phyloP scores from a whole-genome alignment of 345 rosid species.

The Odontarrhena argentea region DNA sequence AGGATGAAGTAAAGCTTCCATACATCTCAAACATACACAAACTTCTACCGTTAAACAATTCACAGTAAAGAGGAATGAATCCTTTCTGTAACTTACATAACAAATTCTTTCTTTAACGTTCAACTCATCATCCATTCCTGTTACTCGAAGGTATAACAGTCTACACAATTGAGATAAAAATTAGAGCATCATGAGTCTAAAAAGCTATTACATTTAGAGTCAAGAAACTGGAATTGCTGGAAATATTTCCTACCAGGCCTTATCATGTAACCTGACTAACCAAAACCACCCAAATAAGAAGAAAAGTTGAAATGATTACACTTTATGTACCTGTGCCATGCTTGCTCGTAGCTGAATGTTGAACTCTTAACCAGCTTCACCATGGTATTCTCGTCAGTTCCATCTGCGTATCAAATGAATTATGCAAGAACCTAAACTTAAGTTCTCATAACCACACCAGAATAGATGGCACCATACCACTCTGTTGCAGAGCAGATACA shows the following conservation, averaged over 20 bases:
- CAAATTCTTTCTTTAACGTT: slow-evolving; percentile 84
- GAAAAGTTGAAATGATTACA: neutral
- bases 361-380: slow-evolving; percentile 89
- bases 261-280: slow-evolving; percentile 5
- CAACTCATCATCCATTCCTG: slow-evolving; percentile 93
- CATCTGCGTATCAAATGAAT: slow-evolving; percentile 56
- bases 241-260: slow-evolving; percentile 10
- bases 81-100: slow-evolving; percentile 55
- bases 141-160: slow-evolving; percentile 83
- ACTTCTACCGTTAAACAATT: neutral
- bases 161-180: slow-evolving; percentile 47
- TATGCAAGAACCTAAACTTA: slow-evolving; percentile 35
- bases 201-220: slow-evolving; percentile 7
- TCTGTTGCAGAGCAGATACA: slow-evolving; percentile 72
- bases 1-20: neutral
- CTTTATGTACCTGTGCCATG: slow-evolving; percentile 85
- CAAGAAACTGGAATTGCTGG: slow-evolving; percentile 9
- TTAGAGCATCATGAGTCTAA: neutral
- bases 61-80: slow-evolving; percentile 3
- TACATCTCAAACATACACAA: neutral
- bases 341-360: slow-evolving; percentile 96
- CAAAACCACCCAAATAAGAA: slow-evolving; percentile 12
- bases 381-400: slow-evolving; percentile 53
- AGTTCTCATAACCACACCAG: slow-evolving; percentile 22
- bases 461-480: slow-evolving; percentile 54